phyloP scores from a whole-genome alignment of 129 eudicot species.

The Logfia minima region DNA sequence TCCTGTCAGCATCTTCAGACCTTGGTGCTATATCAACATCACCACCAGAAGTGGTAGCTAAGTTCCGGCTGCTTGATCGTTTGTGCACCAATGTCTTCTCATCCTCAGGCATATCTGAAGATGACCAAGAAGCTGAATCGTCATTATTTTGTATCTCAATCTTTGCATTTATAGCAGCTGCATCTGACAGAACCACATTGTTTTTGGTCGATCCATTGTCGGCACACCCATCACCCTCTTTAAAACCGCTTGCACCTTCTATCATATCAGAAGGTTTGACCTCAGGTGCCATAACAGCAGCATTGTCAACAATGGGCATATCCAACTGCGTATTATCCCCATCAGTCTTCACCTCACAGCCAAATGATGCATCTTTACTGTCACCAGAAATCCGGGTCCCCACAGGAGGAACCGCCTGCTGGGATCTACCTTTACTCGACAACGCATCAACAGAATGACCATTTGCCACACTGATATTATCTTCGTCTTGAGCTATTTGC shows the following conservation, averaged over 20 bases:
- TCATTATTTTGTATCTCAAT: conserved; percentile 32
- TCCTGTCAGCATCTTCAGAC: conserved; percentile 25
- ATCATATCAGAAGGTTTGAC: conserved; percentile 21
- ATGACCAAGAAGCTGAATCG: conserved; percentile 45
- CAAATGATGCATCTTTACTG: conserved; percentile 23
- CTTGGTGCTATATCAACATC: conserved; percentile 23
- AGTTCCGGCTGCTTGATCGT: conserved; percentile 5
- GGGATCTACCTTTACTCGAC: neutral
- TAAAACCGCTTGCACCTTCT: conserved; percentile 19
- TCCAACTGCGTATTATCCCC: conserved; percentile 16
- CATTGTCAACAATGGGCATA: conserved; percentile 17
- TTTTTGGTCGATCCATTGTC: conserved; percentile 22
- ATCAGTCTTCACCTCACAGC: conserved; percentile 28
- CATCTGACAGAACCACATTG: conserved; percentile 17
- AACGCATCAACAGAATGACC: conserved; percentile 20
- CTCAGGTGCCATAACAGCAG: conserved; percentile 2
- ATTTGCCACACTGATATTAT: conserved; percentile 25
- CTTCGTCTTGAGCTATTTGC: conserved; percentile 33
- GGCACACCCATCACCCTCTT: conserved; percentile 21
- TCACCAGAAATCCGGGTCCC: conserved; percentile 25
- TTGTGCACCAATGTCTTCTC: conserved; percentile 30
- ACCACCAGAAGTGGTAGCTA: conserved; percentile 26
- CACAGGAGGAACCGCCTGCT: neutral
- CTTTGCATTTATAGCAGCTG: conserved; percentile 36
- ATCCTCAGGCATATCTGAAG: conserved; percentile 33